Conservation (phyloP, 2,329 filamentous ascomycete genomes). For the Ilyonectria destructans region DNA sequence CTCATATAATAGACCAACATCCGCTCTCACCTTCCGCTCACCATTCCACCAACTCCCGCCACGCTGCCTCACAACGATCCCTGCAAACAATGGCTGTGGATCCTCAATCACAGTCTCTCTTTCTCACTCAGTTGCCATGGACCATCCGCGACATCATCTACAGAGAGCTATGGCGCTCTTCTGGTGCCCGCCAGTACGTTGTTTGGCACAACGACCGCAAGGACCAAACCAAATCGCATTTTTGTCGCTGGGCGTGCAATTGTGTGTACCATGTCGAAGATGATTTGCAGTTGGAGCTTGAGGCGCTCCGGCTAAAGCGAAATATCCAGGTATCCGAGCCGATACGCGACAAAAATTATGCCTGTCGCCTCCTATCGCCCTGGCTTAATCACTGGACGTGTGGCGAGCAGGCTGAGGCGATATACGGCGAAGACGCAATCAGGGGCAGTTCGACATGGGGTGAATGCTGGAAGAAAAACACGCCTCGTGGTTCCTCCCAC, state of each 20-base stretch:
- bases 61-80: not conserved
- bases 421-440: not conserved
- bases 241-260: conserved; percentile 35
- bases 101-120: conserved; percentile 24
- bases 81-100: conserved; percentile 7
- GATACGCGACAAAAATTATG: not conserved
- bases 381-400: conserved; percentile 24
- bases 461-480: conserved; percentile 12
- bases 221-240: conserved; percentile 13
- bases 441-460: not conserved
- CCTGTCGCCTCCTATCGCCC: conserved; percentile 11
- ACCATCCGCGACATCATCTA: conserved; percentile 38
- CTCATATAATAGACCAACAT: not conserved
- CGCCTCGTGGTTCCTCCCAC: not conserved
- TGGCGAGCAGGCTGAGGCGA: conserved; percentile 3
- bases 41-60: not conserved
- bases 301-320: conserved; percentile 1
- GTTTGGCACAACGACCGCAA: conserved; percentile 18
- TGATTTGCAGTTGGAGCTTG: conserved; percentile 11
- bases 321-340: not conserved
- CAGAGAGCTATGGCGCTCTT: conserved; percentile 31
- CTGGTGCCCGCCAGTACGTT: conserved; percentile 33
- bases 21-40: not conserved
- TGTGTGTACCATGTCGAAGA: conserved; percentile 24
- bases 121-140: conserved; percentile 26